Evolutionary conservation across 352 stramenopile genomes (phyloP), one percentile per base, ranked within the genome.

Genomic region (Globisporangium solare): DNA sequence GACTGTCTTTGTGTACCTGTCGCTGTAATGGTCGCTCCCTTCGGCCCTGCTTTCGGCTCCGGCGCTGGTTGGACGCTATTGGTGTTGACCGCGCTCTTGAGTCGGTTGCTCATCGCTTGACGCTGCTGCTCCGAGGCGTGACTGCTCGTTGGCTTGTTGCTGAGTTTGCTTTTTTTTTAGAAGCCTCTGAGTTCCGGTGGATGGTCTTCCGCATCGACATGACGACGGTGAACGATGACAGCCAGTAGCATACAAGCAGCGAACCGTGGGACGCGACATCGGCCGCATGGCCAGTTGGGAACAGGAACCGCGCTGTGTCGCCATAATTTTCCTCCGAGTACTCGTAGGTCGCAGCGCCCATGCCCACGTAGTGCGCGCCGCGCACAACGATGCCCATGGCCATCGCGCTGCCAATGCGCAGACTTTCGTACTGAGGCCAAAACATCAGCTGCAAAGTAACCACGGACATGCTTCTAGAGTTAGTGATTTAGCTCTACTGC

Each of bases 371-470:
- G 49, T 89, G 74, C 11, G 74, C 85, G 17, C 76, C 76, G 22
- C 72, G 85, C 35, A 89, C 73, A 18, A 73, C 76, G 45, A 83
- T 51, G 11, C 76, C 76, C 79, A 87, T 89, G 45, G 83, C 69
- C 27, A 87, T 51, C 37, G 76, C 74, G 27, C 74, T 86, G 2
- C 61, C 70, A 0, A 87, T 53, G 15, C 79, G 71, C 20, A 89
- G 65, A 4, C 51, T 35, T 15, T 87, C 71, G 40, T 66, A 70
- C 12, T 76, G 60, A 14, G 78, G 76, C 63, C 69, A 86, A 48
- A 89, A 86, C 21, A 76, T 83, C 13, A 89, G 54, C 70, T 83
- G 18, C 31, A n/a, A 6, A 17, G 3, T 48, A 41, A 5, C 5
- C 24, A n/a, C n/a, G 12, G 41, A 32, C 18, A 21, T 27, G 24